Base-by-base conservation (phyloP, 306 rosid species). In the Vigna hirtella region DNA sequence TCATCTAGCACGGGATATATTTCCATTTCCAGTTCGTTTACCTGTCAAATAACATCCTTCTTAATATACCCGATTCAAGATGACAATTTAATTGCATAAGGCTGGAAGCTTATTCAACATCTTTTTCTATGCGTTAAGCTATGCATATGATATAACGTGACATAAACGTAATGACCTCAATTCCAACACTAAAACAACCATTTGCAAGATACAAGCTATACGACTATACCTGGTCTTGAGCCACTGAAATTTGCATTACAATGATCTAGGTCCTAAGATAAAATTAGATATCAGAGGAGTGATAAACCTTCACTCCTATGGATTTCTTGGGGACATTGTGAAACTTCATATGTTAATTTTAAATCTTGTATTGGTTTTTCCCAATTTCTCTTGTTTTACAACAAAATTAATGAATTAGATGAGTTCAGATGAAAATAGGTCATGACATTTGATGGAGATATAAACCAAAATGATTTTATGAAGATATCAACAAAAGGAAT, bases 1-100 rank as follows among this genome's bases (percentile, higher is more conserved):
- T 92, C 97, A 83, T 95, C 98, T 62, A 95, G 86, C 76, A 88
- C 91, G 13, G 98, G 98, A 86, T 95, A 87, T 75, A 95, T 88
- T 89, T 92, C 93, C 90, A 73, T 78, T 74, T 86, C 91, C 77
- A 95, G 79, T 63, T 87, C 96, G 34, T 81, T 88, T 65, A 87
- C 98, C 98, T 95, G 80, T 73, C 65, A 80, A 76, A 79, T 72
- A 84, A 83, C 57, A 73, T 72, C 78, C 73, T 57, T 71, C 77
- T 72, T 26, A 85, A 79, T 30, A 72, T 26, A 42, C 70, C 56
- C 43, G 63, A 57, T 62, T 77, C 70, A 53, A 78, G 59, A 30
- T 57, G 70, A 66, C 30, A 61, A 38, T 73, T 79, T 69, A 81
- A 68, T 65, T 77, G 17, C 45, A 51, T 51, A 47, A 26, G n/a